These are phyloP conservation scores for Geotrichum fermentans DNA, from an alignment of 1,139 yeast species.

Conservation along the genomic window DNA sequence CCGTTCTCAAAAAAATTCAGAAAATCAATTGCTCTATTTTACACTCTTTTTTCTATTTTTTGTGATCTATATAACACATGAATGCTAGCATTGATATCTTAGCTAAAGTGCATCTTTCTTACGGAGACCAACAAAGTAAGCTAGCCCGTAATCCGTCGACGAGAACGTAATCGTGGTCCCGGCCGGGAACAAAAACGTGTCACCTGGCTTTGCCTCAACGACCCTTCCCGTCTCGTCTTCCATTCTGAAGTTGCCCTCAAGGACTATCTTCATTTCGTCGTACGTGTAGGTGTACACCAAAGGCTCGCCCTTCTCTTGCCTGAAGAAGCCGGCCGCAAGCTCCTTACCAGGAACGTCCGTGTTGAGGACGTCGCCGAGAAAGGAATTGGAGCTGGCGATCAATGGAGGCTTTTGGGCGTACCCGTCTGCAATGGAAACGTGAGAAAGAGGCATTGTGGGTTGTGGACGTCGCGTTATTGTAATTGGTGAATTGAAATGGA, in stretches of 20 bases:
- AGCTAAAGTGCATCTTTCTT: too few species aligned
- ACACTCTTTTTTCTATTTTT: too few species aligned
- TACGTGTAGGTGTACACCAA: conserved; percentile 59
- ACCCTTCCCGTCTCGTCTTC: conserved; percentile 61
- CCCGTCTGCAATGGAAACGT: conserved; percentile 49
- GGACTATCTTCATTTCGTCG: conserved; percentile 66
- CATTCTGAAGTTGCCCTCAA: conserved; percentile 60
- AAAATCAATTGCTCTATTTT: too few species aligned
- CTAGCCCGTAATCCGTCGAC: conserved; percentile 60
- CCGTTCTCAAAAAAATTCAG: too few species aligned
- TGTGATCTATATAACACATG: too few species aligned
- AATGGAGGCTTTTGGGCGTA: conserved; percentile 51
- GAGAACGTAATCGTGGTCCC: conserved; percentile 65
- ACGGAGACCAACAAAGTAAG: conserved; percentile 64
- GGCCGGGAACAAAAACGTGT: conserved; percentile 59
- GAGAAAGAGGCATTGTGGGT: conserved; percentile 51
- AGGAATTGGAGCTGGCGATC: conserved; percentile 58
- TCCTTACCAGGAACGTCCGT: conserved; percentile 49
- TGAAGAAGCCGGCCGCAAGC: conserved; percentile 64
- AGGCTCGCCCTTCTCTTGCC: conserved; percentile 62
- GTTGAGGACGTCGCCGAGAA: conserved; percentile 58
- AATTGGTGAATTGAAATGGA: neutral
- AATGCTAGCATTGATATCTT: too few species aligned
- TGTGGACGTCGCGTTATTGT: neutral
- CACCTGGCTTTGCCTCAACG: conserved; percentile 57